Percentiles rank a stretch among this genome's conserved stretches.
These are phyloP conservation scores for Scorias spongiosa DNA, from an alignment of 2,329 filamentous ascomycete genomes.

Conservation along the genomic window DNA sequence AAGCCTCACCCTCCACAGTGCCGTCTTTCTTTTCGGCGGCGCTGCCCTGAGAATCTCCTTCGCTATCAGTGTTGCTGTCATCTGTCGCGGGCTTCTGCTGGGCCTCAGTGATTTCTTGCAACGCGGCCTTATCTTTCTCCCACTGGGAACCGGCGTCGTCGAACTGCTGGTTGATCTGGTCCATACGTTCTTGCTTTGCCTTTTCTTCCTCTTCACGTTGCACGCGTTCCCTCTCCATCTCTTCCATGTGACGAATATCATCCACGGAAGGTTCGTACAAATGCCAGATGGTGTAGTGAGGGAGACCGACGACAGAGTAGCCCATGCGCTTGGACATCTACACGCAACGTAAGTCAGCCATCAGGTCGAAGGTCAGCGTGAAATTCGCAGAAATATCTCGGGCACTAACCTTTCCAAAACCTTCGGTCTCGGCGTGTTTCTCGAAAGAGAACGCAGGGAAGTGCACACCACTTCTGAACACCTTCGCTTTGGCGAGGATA, in stretches of 20 bases:
- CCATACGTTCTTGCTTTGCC: conserved; percentile 53
- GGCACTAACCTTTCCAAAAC: conserved; percentile 75
- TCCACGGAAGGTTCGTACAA: conserved; percentile 98
- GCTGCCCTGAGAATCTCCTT: conserved; percentile 24
- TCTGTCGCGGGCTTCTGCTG: conserved; percentile 28
- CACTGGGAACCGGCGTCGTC: conserved; percentile 68
- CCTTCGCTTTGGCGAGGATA: conserved; percentile 87
- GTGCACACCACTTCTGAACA: conserved; percentile 88
- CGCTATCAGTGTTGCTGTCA: conserved; percentile 20
- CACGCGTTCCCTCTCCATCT: conserved; percentile 82
- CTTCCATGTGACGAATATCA: conserved; percentile 94
- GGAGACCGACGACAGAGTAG: conserved; percentile 86
- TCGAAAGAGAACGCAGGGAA: conserved; percentile 98
- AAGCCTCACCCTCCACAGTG: conserved; percentile 2
- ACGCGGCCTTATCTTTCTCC: conserved; percentile 75
- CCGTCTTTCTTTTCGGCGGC: conserved; percentile 9
- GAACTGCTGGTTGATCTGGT: conserved; percentile 70
- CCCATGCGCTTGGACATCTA: conserved; percentile 96
- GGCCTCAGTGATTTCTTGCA: conserved; percentile 52
- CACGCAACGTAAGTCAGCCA: conserved; percentile 11
- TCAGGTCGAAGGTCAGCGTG: background rate
- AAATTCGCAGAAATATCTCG: no score
- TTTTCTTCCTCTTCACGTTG: conserved; percentile 67
- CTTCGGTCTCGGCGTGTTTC: conserved; percentile 96
- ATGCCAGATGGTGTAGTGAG: conserved; percentile 99